Conservation (phyloP, 2,329 filamentous ascomycete genomes). For the Fusarium sororula region DNA sequence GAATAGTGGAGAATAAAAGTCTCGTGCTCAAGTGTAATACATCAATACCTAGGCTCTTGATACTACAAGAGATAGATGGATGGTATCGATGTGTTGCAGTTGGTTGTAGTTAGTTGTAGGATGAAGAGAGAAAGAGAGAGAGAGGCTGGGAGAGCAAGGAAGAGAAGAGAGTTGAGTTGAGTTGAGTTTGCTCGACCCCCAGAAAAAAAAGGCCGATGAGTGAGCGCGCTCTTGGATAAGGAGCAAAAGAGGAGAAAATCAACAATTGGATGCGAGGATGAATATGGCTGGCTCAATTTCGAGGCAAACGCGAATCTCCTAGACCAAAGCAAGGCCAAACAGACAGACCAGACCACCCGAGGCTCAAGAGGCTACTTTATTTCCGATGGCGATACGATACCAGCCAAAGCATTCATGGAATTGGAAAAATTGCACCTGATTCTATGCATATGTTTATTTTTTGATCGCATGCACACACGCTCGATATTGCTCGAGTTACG, state of each 20-base stretch:
- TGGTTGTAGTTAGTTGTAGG: slow-evolving; percentile 15
- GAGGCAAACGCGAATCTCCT: slow-evolving; percentile 28
- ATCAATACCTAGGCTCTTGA: neutral
- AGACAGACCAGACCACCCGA: slow-evolving; percentile 25
- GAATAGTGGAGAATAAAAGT: slow-evolving; percentile 29
- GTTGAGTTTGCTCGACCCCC: slow-evolving; percentile 11
- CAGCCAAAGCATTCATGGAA: neutral
- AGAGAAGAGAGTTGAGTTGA: slow-evolving; percentile 2
- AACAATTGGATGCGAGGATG: slow-evolving; percentile 27
- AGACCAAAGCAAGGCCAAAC: slow-evolving; percentile 13
- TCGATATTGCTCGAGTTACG: slow-evolving; percentile 23
- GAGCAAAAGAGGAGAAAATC: slow-evolving; percentile 15
- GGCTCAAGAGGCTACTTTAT: slow-evolving; percentile 2
- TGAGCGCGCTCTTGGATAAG: neutral
- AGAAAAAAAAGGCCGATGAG: neutral
- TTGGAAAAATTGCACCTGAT: neutral
- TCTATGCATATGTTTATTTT: neutral
- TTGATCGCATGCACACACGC: neutral
- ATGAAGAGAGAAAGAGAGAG: neutral
- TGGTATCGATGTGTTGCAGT: neutral
- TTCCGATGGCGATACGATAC: neutral
- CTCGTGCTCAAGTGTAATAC: slow-evolving; percentile 35
- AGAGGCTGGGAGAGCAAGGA: neutral
- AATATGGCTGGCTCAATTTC: slow-evolving; percentile 27
- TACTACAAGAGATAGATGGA: neutral